These are phyloP conservation scores for Neotropicomus parvogracilis DNA, from an alignment of 1,284 basidiomycete genomes.

Conservation along the genomic window DNA sequence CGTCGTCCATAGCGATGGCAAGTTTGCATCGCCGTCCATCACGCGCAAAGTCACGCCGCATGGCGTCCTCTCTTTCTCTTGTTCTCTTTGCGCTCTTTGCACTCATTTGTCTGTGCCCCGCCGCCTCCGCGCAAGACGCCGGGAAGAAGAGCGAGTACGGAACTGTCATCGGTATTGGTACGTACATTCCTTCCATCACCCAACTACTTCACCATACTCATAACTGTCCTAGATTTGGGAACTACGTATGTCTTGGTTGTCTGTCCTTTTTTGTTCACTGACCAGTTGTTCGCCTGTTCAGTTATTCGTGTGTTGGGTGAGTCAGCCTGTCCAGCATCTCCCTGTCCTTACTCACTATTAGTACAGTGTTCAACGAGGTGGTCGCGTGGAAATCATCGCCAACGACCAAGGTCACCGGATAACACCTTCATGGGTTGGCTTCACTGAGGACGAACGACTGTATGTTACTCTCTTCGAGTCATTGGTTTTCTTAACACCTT, in stretches of 20 bases:
- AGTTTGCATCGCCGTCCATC: constrained; percentile 44
- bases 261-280: constrained; percentile 14
- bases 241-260: constrained; percentile 55
- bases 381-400: constrained; percentile 94
- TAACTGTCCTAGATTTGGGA: constrained; percentile 59
- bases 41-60: constrained; percentile 54
- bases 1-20: constrained; percentile 35
- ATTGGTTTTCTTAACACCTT: background rate
- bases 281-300: constrained; percentile 30
- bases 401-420: constrained; percentile 98
- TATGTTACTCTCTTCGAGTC: constrained; percentile 36
- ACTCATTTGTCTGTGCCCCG: constrained; percentile 59
- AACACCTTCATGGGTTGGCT: constrained; percentile 92
- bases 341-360: background rate
- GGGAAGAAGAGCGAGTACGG: constrained; percentile 66
- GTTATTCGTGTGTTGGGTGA: constrained; percentile 76
- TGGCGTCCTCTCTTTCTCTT: constrained; percentile 64
- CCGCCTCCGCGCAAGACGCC: constrained; percentile 55
- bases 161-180: constrained; percentile 93
- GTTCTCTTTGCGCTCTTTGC: constrained; percentile 63
- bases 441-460: constrained; percentile 91
- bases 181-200: constrained; percentile 29
- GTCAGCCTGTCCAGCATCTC: constrained; percentile 18
- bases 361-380: constrained; percentile 82
- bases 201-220: constrained; percentile 15